Conservation (phyloP, 2,329 filamentous ascomycete genomes). For the Arthrobotrys entomopaga region DNA sequence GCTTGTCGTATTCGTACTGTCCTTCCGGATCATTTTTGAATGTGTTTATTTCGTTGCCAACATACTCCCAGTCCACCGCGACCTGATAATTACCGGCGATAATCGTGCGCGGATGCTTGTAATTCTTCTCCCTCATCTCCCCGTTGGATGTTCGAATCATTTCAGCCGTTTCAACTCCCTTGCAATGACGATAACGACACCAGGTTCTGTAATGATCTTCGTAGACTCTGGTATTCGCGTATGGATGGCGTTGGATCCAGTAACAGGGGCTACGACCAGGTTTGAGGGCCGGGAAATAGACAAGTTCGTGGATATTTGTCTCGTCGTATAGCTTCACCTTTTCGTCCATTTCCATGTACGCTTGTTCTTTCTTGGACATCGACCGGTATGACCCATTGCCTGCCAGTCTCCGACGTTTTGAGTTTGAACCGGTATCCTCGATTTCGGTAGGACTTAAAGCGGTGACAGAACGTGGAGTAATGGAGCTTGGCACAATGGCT, state of each 20-base stretch:
- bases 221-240: slow-evolving; percentile 45
- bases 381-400: slow-evolving; percentile 11
- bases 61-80: slow-evolving; percentile 46
- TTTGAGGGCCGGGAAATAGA: slow-evolving; percentile 20
- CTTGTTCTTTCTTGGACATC: slow-evolving; percentile 52
- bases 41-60: slow-evolving; percentile 24
- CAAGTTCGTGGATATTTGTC: slow-evolving; percentile 37
- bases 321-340: slow-evolving; percentile 49
- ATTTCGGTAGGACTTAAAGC: not conserved
- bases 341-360: slow-evolving; percentile 49
- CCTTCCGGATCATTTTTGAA: slow-evolving; percentile 38
- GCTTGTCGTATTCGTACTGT: slow-evolving; percentile 41
- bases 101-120: slow-evolving; percentile 52
- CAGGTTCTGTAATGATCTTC: slow-evolving; percentile 45
- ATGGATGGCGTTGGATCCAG: slow-evolving; percentile 53
- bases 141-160: slow-evolving; percentile 40
- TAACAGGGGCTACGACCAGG: slow-evolving; percentile 36
- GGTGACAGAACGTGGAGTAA: not conserved
- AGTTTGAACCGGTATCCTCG: not conserved
- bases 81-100: slow-evolving; percentile 55
- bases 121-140: slow-evolving; percentile 51
- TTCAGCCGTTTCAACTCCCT: slow-evolving; percentile 44
- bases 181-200: slow-evolving; percentile 52
- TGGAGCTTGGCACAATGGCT: not conserved
- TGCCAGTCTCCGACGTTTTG: slow-evolving; percentile 25